These are phyloP conservation scores for Alnus rubra DNA, from an alignment of 306 rosid genomes.

Conservation along the genomic window DNA sequence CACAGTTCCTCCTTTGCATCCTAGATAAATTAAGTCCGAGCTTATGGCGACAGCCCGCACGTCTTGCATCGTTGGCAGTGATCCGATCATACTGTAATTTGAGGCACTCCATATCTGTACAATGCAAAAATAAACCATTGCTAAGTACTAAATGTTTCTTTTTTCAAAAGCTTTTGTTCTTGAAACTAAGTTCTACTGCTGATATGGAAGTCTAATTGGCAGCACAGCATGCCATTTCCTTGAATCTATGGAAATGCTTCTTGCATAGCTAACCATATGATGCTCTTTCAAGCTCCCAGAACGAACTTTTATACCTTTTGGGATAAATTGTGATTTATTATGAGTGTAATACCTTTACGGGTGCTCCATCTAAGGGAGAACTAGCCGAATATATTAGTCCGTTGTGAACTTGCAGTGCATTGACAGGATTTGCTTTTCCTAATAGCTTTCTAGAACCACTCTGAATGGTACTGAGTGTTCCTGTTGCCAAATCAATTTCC, in stretches of 20 bases:
- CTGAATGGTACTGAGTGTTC: slow-evolving; percentile 61
- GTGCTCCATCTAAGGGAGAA: slow-evolving; percentile 70
- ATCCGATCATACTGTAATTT: slow-evolving; percentile 58
- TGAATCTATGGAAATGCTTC: background rate
- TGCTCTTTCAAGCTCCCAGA: background rate
- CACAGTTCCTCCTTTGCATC: slow-evolving; percentile 77
- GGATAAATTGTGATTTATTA: too few species aligned
- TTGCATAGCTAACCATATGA: background rate
- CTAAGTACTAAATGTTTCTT: slow-evolving; percentile 15
- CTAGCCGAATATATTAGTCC: slow-evolving; percentile 69
- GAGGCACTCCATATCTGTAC: slow-evolving; percentile 72
- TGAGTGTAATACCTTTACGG: slow-evolving; percentile 59
- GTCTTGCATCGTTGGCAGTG: slow-evolving; percentile 60
- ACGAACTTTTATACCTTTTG: too few species aligned
- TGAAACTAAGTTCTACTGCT: background rate
- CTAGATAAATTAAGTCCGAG: slow-evolving; percentile 80
- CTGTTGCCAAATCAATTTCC: slow-evolving; percentile 83
- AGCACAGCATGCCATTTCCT: background rate
- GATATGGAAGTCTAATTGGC: background rate
- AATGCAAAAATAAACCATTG: background rate
- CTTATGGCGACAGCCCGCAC: slow-evolving; percentile 78
- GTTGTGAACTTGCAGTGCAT: slow-evolving; percentile 60
- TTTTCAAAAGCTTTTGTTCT: background rate
- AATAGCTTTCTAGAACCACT: slow-evolving; percentile 67
- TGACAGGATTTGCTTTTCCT: slow-evolving; percentile 71